Conservation (phyloP, 768 basidiomycete genomes). For the Cystofilobasidium capitatum region DNA sequence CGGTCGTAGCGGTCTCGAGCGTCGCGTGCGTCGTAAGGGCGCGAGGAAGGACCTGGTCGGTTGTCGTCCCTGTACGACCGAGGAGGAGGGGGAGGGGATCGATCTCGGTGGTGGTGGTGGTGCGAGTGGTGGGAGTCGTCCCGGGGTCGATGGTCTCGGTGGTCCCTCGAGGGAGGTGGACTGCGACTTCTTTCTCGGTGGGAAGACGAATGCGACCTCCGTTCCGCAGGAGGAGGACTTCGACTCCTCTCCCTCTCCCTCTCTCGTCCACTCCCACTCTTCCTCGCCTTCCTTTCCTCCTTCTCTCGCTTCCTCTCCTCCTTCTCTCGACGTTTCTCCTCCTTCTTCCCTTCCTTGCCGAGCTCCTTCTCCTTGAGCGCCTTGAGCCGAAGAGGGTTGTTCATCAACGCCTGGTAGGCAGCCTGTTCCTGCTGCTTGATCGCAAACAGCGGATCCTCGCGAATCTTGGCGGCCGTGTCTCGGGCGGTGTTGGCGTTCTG, state of each 20-base stretch:
- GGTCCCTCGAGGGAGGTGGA: conserved; percentile 1
- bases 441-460: conserved; percentile 91
- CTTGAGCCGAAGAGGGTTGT: conserved; percentile 34
- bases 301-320: conserved; percentile 28
- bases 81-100: neutral
- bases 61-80: neutral
- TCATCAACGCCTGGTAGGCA: conserved; percentile 64
- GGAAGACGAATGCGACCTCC: neutral
- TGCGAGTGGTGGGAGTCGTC: neutral
- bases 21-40: neutral
- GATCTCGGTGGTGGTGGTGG: neutral
- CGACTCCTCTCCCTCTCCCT: neutral
- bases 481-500: conserved; percentile 86
- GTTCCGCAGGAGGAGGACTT: neutral
- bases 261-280: neutral
- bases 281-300: conserved; percentile 23
- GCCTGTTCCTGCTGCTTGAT: conserved; percentile 98
- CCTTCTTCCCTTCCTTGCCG: conserved; percentile 33
- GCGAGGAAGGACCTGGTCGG: neutral
- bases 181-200: neutral
- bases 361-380: conserved; percentile 32
- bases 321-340: conserved; percentile 34
- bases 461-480: conserved; percentile 84
- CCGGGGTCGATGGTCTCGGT: neutral
- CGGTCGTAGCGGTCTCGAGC: no score